A percentile compares a stretch with the other conserved stretches of the same genome.
Evolutionary conservation across 441 rosid species (phyloP).

Genomic region (Bocquillonia castaneifolia): DNA sequence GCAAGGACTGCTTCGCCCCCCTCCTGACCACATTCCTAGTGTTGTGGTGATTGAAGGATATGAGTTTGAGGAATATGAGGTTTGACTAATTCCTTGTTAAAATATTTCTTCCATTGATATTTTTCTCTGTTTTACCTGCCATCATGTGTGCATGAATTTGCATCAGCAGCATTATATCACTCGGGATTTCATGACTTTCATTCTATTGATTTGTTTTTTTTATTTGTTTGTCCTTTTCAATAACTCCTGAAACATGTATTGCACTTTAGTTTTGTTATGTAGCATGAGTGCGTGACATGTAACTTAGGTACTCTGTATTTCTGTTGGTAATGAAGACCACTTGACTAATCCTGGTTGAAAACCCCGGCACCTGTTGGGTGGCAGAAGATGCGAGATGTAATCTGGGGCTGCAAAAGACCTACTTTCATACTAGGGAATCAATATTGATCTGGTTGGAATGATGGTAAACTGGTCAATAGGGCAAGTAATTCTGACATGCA

Average conservation of each 20-base stretch:
- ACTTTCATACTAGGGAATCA: not conserved
- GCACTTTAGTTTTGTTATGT: not conserved
- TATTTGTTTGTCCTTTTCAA: not conserved
- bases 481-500: not conserved
- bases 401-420: not conserved
- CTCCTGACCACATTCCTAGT: constrained; percentile 63
- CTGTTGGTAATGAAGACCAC: not conserved
- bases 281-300: too few relatives aligned
- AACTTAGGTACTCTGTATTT: too few relatives aligned
- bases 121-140: constrained; percentile 7
- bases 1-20: constrained; percentile 82
- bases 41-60: constrained; percentile 68
- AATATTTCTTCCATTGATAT: not conserved
- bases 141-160: constrained; percentile 5
- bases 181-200: constrained; percentile 3
- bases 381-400: not conserved
- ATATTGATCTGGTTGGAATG: not conserved
- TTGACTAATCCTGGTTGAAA: not conserved
- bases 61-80: constrained; percentile 98
- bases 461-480: not conserved
- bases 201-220: not conserved
- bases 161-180: not conserved
- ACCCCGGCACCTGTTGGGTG: not conserved
- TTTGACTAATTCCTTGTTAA: constrained; percentile 21
- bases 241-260: not conserved